Evolutionary conservation across 1,284 basidiomycete genomes (phyloP).

Genomic region (Leccinum pachyderme): DNA sequence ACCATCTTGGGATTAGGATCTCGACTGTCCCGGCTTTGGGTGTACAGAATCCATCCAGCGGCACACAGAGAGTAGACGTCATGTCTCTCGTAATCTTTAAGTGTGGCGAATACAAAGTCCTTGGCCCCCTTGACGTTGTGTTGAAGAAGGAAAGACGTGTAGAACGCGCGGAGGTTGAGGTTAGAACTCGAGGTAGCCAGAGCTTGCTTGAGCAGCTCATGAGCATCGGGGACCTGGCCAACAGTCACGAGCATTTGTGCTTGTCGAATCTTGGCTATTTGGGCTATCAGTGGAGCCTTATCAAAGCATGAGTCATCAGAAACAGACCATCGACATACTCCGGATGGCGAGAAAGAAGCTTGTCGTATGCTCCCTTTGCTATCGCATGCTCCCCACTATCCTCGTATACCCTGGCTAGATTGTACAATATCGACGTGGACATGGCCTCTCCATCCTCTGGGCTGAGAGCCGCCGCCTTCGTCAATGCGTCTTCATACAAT

Average conservation of each 20-base stretch:
- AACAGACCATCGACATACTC: slow-evolving; percentile 88
- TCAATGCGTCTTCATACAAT: slow-evolving; percentile 70
- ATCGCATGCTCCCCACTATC: slow-evolving; percentile 48
- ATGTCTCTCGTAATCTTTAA: slow-evolving; percentile 79
- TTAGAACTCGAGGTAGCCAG: slow-evolving; percentile 68
- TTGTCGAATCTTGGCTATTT: slow-evolving; percentile 83
- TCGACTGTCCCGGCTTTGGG: slow-evolving; percentile 77
- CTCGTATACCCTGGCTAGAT: slow-evolving; percentile 55
- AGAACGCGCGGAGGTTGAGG: slow-evolving; percentile 82
- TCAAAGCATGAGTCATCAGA: not conserved
- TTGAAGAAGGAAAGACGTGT: slow-evolving; percentile 85
- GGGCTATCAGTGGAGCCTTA: slow-evolving; percentile 1
- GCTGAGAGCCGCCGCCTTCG: slow-evolving; percentile 48
- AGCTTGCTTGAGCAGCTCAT: slow-evolving; percentile 85
- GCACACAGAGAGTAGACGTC: slow-evolving; percentile 92
- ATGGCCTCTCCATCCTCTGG: slow-evolving; percentile 60
- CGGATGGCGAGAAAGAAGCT: slow-evolving; percentile 80
- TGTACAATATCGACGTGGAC: slow-evolving; percentile 83
- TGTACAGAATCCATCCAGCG: slow-evolving; percentile 81
- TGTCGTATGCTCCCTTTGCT: slow-evolving; percentile 83
- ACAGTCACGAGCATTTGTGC: slow-evolving; percentile 72
- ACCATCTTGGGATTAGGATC: slow-evolving; percentile 54
- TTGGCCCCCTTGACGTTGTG: slow-evolving; percentile 72
- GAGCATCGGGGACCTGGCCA: slow-evolving; percentile 76
- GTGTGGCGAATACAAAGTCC: slow-evolving; percentile 82